Conservation (phyloP, 2,329 filamentous ascomycete species). For the Furcasterigmium furcatum region DNA sequence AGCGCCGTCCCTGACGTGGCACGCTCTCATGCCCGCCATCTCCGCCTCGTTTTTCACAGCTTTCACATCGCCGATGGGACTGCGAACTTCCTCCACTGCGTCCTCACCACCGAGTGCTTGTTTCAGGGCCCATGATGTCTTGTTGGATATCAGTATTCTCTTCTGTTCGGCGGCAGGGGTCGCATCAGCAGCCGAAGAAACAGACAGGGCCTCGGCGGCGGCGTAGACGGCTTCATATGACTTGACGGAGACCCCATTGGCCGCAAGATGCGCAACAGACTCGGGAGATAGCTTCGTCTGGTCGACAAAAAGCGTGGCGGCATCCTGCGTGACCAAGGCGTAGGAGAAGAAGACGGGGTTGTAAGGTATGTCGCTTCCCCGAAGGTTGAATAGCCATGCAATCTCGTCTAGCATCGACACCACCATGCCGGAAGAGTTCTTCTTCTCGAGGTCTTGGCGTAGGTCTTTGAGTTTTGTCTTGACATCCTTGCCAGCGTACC, state of each 20-base stretch:
- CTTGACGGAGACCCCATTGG: constrained; percentile 68
- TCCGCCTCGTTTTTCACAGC: constrained; percentile 91
- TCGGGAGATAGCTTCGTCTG: constrained; percentile 70
- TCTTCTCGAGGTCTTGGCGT: constrained; percentile 88
- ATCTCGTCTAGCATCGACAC: constrained; percentile 95
- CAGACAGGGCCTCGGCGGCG: constrained; percentile 63
- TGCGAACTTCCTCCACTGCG: constrained; percentile 81
- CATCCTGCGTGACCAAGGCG: constrained; percentile 75
- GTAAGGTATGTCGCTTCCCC: constrained; percentile 92
- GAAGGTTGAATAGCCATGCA: constrained; percentile 97
- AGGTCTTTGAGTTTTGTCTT: constrained; percentile 80
- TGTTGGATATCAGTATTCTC: constrained; percentile 85
- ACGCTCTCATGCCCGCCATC: constrained; percentile 87
- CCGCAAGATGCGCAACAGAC: constrained; percentile 65
- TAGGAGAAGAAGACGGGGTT: constrained; percentile 99
- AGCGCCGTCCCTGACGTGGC: constrained; percentile 89
- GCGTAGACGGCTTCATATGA: constrained; percentile 81
- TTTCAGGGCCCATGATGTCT: constrained; percentile 89
- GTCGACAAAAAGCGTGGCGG: constrained; percentile 82
- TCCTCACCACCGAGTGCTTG: constrained; percentile 81
- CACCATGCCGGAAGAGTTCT: constrained; percentile 81
- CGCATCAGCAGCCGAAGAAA: constrained; percentile 23
- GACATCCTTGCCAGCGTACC: constrained; percentile 80
- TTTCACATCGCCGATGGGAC: constrained; percentile 86
- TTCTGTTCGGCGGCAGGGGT: constrained; percentile 22